A percentile compares a stretch with the other conserved stretches of the same genome.
phyloP scores from a whole-genome alignment of 768 basidiomycete species.

The Serendipita sp. region DNA sequence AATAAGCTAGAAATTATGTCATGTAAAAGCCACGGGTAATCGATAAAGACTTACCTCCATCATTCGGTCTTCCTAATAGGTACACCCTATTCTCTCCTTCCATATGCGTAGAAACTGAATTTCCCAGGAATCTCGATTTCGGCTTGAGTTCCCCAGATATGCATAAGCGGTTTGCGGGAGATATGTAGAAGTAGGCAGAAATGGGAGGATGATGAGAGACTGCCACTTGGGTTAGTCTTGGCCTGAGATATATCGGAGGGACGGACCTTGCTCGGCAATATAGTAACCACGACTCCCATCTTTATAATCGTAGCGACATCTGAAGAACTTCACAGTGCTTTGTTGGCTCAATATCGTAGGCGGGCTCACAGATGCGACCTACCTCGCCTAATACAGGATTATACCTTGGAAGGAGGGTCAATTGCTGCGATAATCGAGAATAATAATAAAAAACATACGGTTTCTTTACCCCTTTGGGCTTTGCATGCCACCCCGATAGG shows the following conservation, averaged over 20 bases:
- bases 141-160: constrained; percentile 90
- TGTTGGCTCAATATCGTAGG: too few relatives aligned
- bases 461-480: constrained; percentile 98
- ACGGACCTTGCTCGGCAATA: constrained; percentile 83
- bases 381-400: constrained; percentile 87
- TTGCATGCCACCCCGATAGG: constrained; percentile 99
- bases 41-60: constrained; percentile 49
- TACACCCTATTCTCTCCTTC: constrained; percentile 87
- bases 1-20: constrained; percentile 27
- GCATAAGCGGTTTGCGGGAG: constrained; percentile 71
- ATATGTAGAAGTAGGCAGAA: constrained; percentile 91
- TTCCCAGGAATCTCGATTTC: constrained; percentile 92
- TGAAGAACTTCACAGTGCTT: constrained; percentile 44
- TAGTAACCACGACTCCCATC: constrained; percentile 91
- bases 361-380: too few relatives aligned
- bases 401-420: constrained; percentile 40
- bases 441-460: constrained; percentile 47
- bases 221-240: constrained; percentile 18
- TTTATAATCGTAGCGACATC: constrained; percentile 84
- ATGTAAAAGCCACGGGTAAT: constrained; percentile 9
- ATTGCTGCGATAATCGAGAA: not conserved
- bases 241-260: not conserved
- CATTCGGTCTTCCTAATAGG: constrained; percentile 66
- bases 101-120: constrained; percentile 91
- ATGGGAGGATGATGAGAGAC: constrained; percentile 93